These are phyloP conservation scores for Vachellia collinsii DNA, from an alignment of 306 rosid genomes.

Conservation along the genomic window DNA sequence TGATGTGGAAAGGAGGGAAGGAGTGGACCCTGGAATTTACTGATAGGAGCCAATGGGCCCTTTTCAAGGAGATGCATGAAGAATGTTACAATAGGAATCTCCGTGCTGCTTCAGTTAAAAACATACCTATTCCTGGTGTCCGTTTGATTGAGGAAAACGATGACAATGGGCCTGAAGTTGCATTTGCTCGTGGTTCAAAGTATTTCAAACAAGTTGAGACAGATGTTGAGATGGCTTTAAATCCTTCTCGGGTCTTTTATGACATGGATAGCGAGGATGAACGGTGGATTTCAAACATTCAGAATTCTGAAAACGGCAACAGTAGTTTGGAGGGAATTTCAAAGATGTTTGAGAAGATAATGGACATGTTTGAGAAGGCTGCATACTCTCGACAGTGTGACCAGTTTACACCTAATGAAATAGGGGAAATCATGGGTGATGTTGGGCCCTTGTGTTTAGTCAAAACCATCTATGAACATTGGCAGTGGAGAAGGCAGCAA, in stretches of 20 bases:
- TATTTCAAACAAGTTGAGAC: constrained; percentile 78
- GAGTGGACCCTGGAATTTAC: constrained; percentile 94
- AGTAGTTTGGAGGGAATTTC: constrained; percentile 48
- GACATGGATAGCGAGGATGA: constrained; percentile 99
- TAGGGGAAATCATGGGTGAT: constrained; percentile 67
- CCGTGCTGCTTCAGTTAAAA: constrained; percentile 87
- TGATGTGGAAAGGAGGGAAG: constrained; percentile 99
- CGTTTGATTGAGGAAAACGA: constrained; percentile 69
- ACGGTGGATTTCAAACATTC: constrained; percentile 57
- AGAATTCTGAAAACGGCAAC: constrained; percentile 50
- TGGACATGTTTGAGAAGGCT: constrained; percentile 92
- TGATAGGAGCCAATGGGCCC: constrained; percentile 90
- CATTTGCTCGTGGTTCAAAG: constrained; percentile 67
- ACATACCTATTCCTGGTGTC: constrained; percentile 97
- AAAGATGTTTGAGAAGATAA: constrained; percentile 73
- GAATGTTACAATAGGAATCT: constrained; percentile 89
- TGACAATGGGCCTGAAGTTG: constrained; percentile 56
- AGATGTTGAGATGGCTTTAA: constrained; percentile 90
- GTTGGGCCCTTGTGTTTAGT: constrained; percentile 51
- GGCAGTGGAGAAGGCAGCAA: constrained; percentile 75
- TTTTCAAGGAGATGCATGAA: constrained; percentile 96
- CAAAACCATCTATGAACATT: constrained; percentile 68
- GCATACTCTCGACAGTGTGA: constrained; percentile 68
- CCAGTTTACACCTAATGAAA: constrained; percentile 69
- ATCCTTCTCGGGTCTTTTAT: constrained; percentile 72